Evolutionary conservation across 495 filamentous ascomycete species (phyloP), one percentile per base, ranked within the genome.

Genomic region (Jackrogersella multiformis): DNA sequence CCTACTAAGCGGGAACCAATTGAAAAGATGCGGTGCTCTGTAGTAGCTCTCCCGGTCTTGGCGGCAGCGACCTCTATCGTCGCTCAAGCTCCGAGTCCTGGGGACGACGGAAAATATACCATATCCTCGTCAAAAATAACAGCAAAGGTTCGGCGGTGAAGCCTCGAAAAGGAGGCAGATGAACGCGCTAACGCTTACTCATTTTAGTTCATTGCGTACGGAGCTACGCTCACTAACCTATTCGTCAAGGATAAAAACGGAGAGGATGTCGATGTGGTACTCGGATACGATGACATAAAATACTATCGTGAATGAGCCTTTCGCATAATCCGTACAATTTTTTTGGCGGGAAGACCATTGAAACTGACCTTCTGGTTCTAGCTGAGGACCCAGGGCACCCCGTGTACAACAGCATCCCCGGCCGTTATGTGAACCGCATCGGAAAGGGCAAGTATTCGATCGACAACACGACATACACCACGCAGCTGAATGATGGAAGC

Each of bases 241-340:
- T 84, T 82, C 26, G 83, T 87, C 39, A 79, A 81, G 65, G 85
- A 85, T 66, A 85, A 82, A 72, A 78, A 84, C 57, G 84, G 85
- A 56, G 70, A 82, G 24, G 81, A 85, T 42, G 74, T 83, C 34
- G 84, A 86, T 48, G 77, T 86, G 13, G 80, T 86, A 12, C 73
- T 86, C 13, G 84, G 84, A 20, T 83, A 85, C 59, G 84, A 86
- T 58, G 78, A 84, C 49, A 70, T 74, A 18, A 72, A 73, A 8
- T 82, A 82, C 69, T 86, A 86, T 61, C 78, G 81, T 84, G 61
- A 65, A 71, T 71, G 39, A 10, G 34, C 24, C 23, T 24, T 20
- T 58, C 21, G n/a, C n/a, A n/a, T n/a, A n/a, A n/a, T n/a, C 41
- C 49, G 24, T 34, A 38, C 23, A n/a, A 56, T 46, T 10, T 20